These are phyloP conservation scores for Viridothelium virens DNA, from an alignment of 495 filamentous ascomycete genomes.

Conservation along the genomic window DNA sequence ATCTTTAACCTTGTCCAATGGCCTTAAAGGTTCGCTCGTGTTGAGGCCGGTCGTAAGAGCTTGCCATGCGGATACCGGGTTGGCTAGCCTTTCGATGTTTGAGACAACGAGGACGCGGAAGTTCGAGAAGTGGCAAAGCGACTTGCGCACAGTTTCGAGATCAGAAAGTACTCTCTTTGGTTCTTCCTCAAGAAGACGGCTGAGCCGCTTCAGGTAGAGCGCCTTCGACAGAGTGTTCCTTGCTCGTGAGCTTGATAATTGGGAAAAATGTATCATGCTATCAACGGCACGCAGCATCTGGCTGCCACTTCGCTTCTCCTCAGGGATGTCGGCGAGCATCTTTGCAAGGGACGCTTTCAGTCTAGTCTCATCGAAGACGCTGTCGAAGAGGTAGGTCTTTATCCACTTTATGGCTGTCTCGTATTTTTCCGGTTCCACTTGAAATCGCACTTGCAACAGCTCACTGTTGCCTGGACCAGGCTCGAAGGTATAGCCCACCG, in stretches of 20 bases:
- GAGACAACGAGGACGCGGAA: slow-evolving; percentile 76
- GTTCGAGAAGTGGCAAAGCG: slow-evolving; percentile 73
- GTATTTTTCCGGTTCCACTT: slow-evolving; percentile 85
- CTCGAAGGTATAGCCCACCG: slow-evolving; percentile 69
- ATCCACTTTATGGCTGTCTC: slow-evolving; percentile 75
- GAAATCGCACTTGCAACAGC: slow-evolving; percentile 69
- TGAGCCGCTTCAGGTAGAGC: slow-evolving; percentile 77
- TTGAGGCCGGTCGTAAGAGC: slow-evolving; percentile 43
- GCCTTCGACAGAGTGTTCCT: slow-evolving; percentile 79
- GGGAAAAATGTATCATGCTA: slow-evolving; percentile 66
- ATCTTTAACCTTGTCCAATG: slow-evolving; percentile 50
- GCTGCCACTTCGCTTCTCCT: slow-evolving; percentile 81
- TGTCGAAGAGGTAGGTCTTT: slow-evolving; percentile 74
- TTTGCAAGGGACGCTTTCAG: slow-evolving; percentile 78
- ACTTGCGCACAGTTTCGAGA: slow-evolving; percentile 66
- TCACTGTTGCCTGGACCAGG: slow-evolving; percentile 65
- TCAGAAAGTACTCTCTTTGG: slow-evolving; percentile 62
- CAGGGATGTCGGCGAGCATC: slow-evolving; percentile 85
- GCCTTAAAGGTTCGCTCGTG: slow-evolving; percentile 42
- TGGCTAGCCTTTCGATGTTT: slow-evolving; percentile 63
- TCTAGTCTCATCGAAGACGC: slow-evolving; percentile 72
- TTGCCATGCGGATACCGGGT: slow-evolving; percentile 83
- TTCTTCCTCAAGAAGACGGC: slow-evolving; percentile 61
- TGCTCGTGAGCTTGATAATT: slow-evolving; percentile 65
- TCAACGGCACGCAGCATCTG: slow-evolving; percentile 67